phyloP scores from a whole-genome alignment of 306 rosid genomes.

The Adenanthera pavonina region DNA sequence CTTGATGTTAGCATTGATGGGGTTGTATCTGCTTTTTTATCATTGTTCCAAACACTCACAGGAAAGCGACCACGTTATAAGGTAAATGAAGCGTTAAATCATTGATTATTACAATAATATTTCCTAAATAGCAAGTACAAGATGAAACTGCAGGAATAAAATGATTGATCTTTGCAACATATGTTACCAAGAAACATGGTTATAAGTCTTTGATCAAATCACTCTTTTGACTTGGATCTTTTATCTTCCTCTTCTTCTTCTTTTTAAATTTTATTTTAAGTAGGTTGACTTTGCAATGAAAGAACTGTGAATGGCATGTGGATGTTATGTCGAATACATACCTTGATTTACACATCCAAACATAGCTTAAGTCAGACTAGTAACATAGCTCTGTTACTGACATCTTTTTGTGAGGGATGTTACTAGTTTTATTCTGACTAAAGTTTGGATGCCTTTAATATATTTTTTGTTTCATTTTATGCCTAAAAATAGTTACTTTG shows the following conservation, averaged over 20 bases:
- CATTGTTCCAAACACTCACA: constrained; percentile 79
- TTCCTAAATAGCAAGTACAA: constrained; percentile 12
- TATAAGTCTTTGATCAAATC: not conserved
- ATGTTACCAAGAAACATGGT: constrained; percentile 7
- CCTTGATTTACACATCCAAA: constrained; percentile 21
- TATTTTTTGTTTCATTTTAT: not conserved
- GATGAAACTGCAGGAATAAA: not conserved
- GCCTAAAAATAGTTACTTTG: constrained; percentile 21
- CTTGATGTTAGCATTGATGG: constrained; percentile 86
- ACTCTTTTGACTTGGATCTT: not conserved
- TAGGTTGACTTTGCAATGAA: constrained; percentile 22
- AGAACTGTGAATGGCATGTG: not conserved
- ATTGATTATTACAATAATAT: constrained; percentile 3
- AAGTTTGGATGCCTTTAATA: constrained; percentile 22
- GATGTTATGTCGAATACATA: constrained; percentile 9
- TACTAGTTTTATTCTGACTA: constrained; percentile 5
- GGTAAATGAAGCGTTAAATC: constrained; percentile 55
- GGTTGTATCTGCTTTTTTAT: constrained; percentile 73
- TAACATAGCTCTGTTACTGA: constrained; percentile 1
- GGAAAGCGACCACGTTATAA: constrained; percentile 81
- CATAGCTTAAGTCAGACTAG: not conserved
- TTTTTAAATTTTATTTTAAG: constrained; percentile 12
- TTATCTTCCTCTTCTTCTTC: not conserved
- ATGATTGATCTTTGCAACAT: constrained; percentile 11
- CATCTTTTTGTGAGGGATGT: constrained; percentile 24